A percentile compares a stretch with the other conserved stretches of the same genome.
Evolutionary conservation across 2,329 filamentous ascomycete genomes (phyloP).

Genomic region (Albophoma yamanashiensis): DNA sequence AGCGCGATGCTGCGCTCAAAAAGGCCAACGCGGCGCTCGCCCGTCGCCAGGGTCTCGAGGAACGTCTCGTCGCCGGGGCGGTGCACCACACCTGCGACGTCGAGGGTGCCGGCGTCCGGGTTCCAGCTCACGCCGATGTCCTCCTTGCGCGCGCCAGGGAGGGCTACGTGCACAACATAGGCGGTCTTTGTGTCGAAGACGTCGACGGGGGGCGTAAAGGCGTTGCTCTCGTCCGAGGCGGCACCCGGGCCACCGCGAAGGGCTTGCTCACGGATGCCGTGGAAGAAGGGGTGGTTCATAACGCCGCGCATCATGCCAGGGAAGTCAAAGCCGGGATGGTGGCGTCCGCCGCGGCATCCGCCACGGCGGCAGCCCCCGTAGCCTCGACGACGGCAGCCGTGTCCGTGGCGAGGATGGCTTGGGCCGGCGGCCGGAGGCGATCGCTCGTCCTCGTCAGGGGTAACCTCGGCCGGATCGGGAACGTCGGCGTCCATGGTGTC

Average conservation of each 20-base stretch:
- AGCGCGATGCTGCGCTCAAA: slow-evolving; percentile 64
- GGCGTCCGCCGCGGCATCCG: slow-evolving; percentile 14
- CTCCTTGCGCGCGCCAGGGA: slow-evolving; percentile 71
- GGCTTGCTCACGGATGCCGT: slow-evolving; percentile 27
- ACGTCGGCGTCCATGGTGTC: slow-evolving; percentile 19
- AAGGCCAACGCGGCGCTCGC: slow-evolving; percentile 61
- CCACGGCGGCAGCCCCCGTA: slow-evolving; percentile 8
- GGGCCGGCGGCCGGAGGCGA: slow-evolving; percentile 8
- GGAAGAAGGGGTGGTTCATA: slow-evolving; percentile 30
- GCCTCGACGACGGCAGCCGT: slow-evolving; percentile 10
- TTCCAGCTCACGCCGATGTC: slow-evolving; percentile 72
- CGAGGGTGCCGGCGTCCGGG: slow-evolving; percentile 52
- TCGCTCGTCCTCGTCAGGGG: slow-evolving; percentile 17
- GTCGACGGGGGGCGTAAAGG: slow-evolving; percentile 59
- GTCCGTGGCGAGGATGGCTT: slow-evolving; percentile 8
- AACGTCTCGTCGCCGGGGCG: slow-evolving; percentile 62
- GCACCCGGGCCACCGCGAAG: slow-evolving; percentile 10
- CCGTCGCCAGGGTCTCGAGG: slow-evolving; percentile 48
- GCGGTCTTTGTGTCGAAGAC: slow-evolving; percentile 57
- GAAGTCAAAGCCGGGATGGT: slow-evolving; percentile 25
- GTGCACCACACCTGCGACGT: slow-evolving; percentile 62
- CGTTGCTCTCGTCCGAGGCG: slow-evolving; percentile 13
- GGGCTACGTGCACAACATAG: slow-evolving; percentile 63
- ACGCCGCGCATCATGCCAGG: slow-evolving; percentile 27
- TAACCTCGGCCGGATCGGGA: slow-evolving; percentile 21